Evolutionary conservation across 345 rosid species (phyloP), one percentile per base, ranked within the genome.

Genomic region (Psidium friedrichsthalianum): DNA sequence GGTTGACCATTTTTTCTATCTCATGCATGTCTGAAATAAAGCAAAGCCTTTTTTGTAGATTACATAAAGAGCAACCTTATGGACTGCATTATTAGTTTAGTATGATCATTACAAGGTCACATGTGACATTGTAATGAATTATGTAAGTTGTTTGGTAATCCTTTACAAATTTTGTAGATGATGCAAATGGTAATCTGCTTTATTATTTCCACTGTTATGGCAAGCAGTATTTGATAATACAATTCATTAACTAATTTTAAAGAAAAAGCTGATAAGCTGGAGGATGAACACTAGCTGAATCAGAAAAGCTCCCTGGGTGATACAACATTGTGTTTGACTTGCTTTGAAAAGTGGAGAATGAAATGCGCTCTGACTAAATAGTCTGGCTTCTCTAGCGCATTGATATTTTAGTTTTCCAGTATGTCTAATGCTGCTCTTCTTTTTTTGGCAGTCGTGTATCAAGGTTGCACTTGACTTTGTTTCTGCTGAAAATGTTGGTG

Each of bases 381-480:
- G 47, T 18, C 32, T 82, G 40, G 25, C 8, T 9, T 64, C 40
- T 32, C 58, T 47, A 86, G 32, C 10, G 24, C 22, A 32, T 11
- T 20, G 54, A 25, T 55, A 29, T 56, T 74, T 44, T 57, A 25
- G 25, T 21, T 84, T 56, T 36, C 36, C 42, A 36, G 78, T 32
- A 69, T 29, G 42, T 82, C 44, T 69, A 58, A 86, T 20, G 16
- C 25, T 44, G 15, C 49, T 7, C 24, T 82, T 59, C 21, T 51
- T 82, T 51, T 69, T 47, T 32, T 57, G 36, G 53, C 90, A 92
- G 93, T 89, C 94, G 7, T 90, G 92, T 84, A 89, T 91, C 83
- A 92, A 92, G 87, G 93, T 92, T 58, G 94, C 92, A 29, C 83
- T 86, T 74, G 93, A 92, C 61, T 93, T 93, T 86, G 95, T 92